These are phyloP conservation scores for Brettanomyces naardenensis DNA, from an alignment of 805 yeast species.

Conservation along the genomic window DNA sequence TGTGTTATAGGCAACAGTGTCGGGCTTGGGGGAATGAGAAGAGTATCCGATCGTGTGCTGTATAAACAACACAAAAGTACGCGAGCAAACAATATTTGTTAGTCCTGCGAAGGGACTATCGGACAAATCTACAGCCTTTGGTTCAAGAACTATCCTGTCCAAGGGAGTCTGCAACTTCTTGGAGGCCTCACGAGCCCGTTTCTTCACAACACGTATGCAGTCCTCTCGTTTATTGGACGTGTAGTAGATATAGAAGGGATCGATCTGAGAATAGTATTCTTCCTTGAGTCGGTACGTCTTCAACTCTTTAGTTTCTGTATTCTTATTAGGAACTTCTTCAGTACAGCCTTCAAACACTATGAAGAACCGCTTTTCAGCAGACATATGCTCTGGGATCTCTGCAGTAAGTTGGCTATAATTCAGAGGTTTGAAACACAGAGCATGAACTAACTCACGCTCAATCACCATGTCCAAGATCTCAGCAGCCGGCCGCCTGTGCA, in stretches of 20 bases:
- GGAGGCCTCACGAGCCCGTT: constrained; percentile 30
- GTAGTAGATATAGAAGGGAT: constrained; percentile 79
- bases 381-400: constrained; percentile 68
- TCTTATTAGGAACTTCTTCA: constrained; percentile 45
- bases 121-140: constrained; percentile 35
- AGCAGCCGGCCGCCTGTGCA: constrained; percentile 40
- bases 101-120: constrained; percentile 34
- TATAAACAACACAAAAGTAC: constrained; percentile 45
- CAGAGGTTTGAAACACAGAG: constrained; percentile 68
- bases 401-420: constrained; percentile 63
- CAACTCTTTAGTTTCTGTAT: constrained; percentile 38
- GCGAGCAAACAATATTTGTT: constrained; percentile 44
- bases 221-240: constrained; percentile 77
- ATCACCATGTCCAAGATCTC: constrained; percentile 45
- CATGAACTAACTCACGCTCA: constrained; percentile 69
- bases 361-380: constrained; percentile 69
- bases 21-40: neutral
- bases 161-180: constrained; percentile 25
- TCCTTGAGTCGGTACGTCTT: constrained; percentile 62
- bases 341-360: constrained; percentile 40
- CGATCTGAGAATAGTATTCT: constrained; percentile 44
- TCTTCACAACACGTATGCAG: constrained; percentile 58
- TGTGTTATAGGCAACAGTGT: neutral
- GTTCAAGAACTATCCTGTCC: constrained; percentile 50
- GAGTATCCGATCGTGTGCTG: constrained; percentile 39